Conservation (phyloP, 768 basidiomycete species). For the Aureoboletus auriporus region DNA sequence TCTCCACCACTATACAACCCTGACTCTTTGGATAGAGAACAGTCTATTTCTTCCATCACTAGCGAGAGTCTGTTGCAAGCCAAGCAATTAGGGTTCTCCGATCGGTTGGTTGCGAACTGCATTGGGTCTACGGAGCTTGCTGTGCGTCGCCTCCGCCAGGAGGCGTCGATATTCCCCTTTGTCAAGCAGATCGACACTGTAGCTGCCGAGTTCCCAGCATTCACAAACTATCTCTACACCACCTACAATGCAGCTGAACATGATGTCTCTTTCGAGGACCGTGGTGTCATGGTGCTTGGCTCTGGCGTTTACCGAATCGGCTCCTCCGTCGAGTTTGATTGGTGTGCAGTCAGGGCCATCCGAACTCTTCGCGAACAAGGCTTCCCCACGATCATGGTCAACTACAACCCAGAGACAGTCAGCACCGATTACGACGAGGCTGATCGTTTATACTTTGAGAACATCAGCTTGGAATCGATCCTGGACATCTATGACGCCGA, state of each 20-base stretch:
- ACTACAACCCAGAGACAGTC: conserved; percentile 99
- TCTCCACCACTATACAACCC: neutral
- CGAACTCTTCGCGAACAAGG: conserved; percentile 94
- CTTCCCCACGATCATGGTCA: conserved; percentile 96
- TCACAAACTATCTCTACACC: conserved; percentile 98
- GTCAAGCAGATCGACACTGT: conserved; percentile 99
- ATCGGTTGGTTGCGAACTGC: conserved; percentile 79
- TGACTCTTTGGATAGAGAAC: conserved; percentile 40
- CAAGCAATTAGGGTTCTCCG: conserved; percentile 96
- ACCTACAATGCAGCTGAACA: conserved; percentile 97
- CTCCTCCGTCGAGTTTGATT: conserved; percentile 99
- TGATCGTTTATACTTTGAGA: conserved; percentile 97
- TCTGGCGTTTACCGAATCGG: conserved; percentile 99
- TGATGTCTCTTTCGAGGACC: conserved; percentile 84
- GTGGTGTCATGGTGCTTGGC: conserved; percentile 95
- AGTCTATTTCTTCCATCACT: conserved; percentile 61
- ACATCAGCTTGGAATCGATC: conserved; percentile 94
- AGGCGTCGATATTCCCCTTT: conserved; percentile 77
- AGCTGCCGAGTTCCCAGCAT: conserved; percentile 97
- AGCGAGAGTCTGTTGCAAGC: conserved; percentile 65
- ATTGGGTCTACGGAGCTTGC: conserved; percentile 91
- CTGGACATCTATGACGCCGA: conserved; percentile 96
- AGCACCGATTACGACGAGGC: conserved; percentile 99
- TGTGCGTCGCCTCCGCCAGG: conserved; percentile 85
- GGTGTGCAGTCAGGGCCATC: conserved; percentile 98